Evolutionary conservation across 2,329 filamentous ascomycete species (phyloP).

Genomic region (Coniochaeta sp.): DNA sequence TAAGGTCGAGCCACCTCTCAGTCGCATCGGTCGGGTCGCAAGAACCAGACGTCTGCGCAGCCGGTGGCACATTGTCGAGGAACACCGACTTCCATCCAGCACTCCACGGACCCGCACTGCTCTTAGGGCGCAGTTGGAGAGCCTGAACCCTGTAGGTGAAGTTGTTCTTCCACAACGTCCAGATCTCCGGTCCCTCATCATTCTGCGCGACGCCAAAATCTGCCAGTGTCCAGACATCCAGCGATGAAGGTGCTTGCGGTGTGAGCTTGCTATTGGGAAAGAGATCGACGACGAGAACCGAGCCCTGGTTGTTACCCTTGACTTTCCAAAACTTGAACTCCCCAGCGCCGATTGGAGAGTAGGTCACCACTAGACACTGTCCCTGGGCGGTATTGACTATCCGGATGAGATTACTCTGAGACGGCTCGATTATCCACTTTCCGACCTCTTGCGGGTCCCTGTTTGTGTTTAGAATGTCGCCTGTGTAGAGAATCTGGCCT

Average conservation of each 20-base stretch:
- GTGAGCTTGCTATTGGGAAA: constrained; percentile 57
- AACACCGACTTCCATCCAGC: constrained; percentile 64
- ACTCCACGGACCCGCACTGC: constrained; percentile 54
- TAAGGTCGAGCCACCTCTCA: constrained; percentile 79
- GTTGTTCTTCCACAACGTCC: constrained; percentile 82
- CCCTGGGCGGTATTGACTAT: constrained; percentile 54
- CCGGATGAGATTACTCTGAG: constrained; percentile 68
- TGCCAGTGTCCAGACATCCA: constrained; percentile 71
- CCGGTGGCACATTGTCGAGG: constrained; percentile 47
- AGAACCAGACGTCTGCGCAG: constrained; percentile 49
- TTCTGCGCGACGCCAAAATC: constrained; percentile 59
- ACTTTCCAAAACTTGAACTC: constrained; percentile 91
- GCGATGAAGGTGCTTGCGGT: constrained; percentile 62
- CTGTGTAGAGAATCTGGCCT: constrained; percentile 67
- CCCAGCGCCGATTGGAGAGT: constrained; percentile 78
- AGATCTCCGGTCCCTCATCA: constrained; percentile 51
- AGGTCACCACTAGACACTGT: constrained; percentile 61
- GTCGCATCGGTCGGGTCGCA: constrained; percentile 62
- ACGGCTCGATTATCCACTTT: constrained; percentile 73
- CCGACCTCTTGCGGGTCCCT: constrained; percentile 59
- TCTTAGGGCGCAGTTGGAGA: constrained; percentile 63
- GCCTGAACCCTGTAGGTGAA: constrained; percentile 68
- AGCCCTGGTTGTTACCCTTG: constrained; percentile 57
- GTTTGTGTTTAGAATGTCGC: constrained; percentile 67
- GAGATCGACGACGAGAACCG: constrained; percentile 61